Evolutionary conservation across 768 basidiomycete genomes (phyloP), one percentile per base, ranked within the genome.

Genomic region (Rhodocollybia butyracea): DNA sequence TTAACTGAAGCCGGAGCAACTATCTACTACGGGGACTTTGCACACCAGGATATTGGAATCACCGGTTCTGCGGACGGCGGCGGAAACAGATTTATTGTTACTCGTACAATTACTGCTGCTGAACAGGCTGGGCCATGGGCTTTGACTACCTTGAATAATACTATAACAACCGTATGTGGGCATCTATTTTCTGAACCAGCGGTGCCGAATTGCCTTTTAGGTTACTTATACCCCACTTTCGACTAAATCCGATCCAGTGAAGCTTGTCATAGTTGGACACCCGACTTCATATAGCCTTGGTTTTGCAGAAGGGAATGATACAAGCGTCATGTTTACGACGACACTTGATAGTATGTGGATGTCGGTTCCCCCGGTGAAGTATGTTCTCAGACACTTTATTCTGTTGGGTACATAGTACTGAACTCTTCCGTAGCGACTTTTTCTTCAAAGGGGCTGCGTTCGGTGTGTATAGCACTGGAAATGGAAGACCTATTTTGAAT

Each of bases 381-480:
- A 57, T 52, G 64, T 54, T n/a, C n/a, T n/a, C n/a, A n/a, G n/a
- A n/a, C n/a, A n/a, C n/a, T n/a, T 30, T n/a, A 24, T n/a, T 46
- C 27, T 46, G 17, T 12, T 22, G 12, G 21, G 42, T 26, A 26
- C 7, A 19, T 5, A 11, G 7, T 5, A 43, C 11, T 7, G 27
- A 30, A 24, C 30, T 54, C 5, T 19, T 2, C 43, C 58, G n/a
- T 51, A 75, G 74, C 11, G 70, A 66, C 8, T 72, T 71, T 59
- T 71, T 69, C 55, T 76, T 72, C 65, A 72, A 72, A 56, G 74
- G 73, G 2, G 61, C 70, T 15, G 60, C 71, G 2, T 74, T 73
- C 42, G 73, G 69, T 1, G 56, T 71, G 5, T 76, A 76, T 57
- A 73, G 69, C 55, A 73, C 73, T 0, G 73, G 74, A 19, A 73